Evolutionary conservation across 176 grass and related monocot genomes (phyloP), one percentile per base, ranked within the genome.

Genomic region (Cenchrus fungigraminus): DNA sequence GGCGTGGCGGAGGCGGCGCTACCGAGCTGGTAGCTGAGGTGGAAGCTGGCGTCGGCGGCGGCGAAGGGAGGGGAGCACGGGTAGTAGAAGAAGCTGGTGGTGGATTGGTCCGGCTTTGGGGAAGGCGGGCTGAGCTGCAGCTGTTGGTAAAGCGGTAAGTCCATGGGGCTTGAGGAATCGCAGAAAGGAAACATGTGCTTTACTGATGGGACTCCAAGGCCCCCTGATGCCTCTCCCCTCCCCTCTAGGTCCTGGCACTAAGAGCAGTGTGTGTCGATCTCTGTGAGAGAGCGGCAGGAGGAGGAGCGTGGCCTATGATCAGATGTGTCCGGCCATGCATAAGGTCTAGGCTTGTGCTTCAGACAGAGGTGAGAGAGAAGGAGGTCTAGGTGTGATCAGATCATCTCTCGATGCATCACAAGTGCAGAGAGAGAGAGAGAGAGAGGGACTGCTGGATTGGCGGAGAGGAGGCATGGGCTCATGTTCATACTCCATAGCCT

Each of bases 161-260:
- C 92, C 71, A 87, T 87, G 77, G 78, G 62, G 54, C 70, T 84
- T 57, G 76, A 50, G 68, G 81, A 89, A 73, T 94, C 90, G 54
- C 34, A 70, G 84, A 92, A 83, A 59, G 90, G 87, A 72, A 83
- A 76, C 92, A 92, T 92, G 22, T 85, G 85, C 89, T 83, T 83
- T 83, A 55, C 17, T 87, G 89, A 84, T 87, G 76, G 81, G 85
- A 91, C 80, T 90, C 84, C 80, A 69, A 80, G 61, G 19, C 65
- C 50, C 50, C 74, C 68, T 80, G 74, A 47, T 22, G 51, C 42
- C 67, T 56, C 50, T 29, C 19, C 42, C 37, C 50, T 59, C 70
- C 40, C 61, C 82, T 45, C 71, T 76, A 84, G 76, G 82, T 53
- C 31, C 87, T 89, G 60, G 70, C 34, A 80, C 43, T 10, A 50